A percentile compares a stretch with the other conserved stretches of the same genome.
These are phyloP conservation scores for Ophiocordyceps camponoti-rufipedis DNA, from an alignment of 2,329 filamentous ascomycete species.

Conservation along the genomic window DNA sequence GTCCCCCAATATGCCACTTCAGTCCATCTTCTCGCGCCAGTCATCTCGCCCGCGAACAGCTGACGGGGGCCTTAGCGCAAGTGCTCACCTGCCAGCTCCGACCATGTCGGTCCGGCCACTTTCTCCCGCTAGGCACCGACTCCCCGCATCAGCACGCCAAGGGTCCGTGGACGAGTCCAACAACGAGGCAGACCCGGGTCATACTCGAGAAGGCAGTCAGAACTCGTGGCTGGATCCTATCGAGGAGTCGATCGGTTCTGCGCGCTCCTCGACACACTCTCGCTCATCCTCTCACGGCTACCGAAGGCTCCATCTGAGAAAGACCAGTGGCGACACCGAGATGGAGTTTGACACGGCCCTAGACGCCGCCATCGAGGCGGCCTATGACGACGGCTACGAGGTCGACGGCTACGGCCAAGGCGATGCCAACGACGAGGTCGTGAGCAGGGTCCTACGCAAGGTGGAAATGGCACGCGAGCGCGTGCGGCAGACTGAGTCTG, in stretches of 20 bases:
- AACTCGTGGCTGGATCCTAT: slow-evolving; percentile 92
- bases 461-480: slow-evolving; percentile 62
- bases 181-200: slow-evolving; percentile 11
- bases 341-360: slow-evolving; percentile 87
- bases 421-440: slow-evolving; percentile 22
- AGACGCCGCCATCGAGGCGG: slow-evolving; percentile 88
- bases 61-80: slow-evolving; percentile 9
- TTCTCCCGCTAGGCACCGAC: slow-evolving; percentile 19
- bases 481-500: slow-evolving; percentile 53
- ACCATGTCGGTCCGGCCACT: slow-evolving; percentile 31
- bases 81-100: background rate
- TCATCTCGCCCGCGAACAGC: slow-evolving; percentile 14
- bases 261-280: slow-evolving; percentile 63
- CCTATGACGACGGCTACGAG: slow-evolving; percentile 83
- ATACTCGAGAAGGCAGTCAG: slow-evolving; percentile 45
- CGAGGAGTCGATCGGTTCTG: slow-evolving; percentile 73
- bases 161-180: slow-evolving; percentile 10
- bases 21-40: slow-evolving; percentile 35
- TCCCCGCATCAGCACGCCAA: slow-evolving; percentile 5
- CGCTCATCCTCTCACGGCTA: slow-evolving; percentile 53
- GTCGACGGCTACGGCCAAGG: slow-evolving; percentile 28
- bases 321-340: slow-evolving; percentile 55
- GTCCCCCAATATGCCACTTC: slow-evolving; percentile 15
- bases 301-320: slow-evolving; percentile 51
- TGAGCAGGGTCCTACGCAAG: slow-evolving; percentile 40